Evolutionary conservation across 148 eudicot genomes (phyloP).

Genomic region (Agrostemma githago): DNA sequence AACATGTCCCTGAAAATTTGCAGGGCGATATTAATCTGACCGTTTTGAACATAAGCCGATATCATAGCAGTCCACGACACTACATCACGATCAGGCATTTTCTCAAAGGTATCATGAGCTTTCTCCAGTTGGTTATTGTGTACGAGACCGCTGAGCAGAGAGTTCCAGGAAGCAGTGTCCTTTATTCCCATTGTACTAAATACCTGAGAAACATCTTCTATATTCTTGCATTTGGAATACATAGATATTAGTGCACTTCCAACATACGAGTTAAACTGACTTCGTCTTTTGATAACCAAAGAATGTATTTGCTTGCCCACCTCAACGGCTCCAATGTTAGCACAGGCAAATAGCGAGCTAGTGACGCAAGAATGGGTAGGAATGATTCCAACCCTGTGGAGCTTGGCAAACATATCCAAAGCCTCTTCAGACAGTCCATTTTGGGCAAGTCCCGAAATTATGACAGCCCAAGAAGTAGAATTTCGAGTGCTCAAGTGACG

Average conservation of each 20-base stretch:
- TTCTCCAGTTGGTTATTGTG: slow-evolving; percentile 31
- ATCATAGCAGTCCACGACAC: slow-evolving; percentile 42
- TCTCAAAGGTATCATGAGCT: slow-evolving; percentile 33
- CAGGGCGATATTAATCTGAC: slow-evolving; percentile 29
- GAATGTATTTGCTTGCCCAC: slow-evolving; percentile 42
- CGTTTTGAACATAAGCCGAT: slow-evolving; percentile 33
- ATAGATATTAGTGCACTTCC: slow-evolving; percentile 36
- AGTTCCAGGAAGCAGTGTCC: slow-evolving; percentile 39
- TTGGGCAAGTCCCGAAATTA: slow-evolving; percentile 38
- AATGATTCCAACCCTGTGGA: slow-evolving; percentile 26
- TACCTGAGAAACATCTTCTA: slow-evolving; percentile 37
- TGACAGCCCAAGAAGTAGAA: slow-evolving; percentile 42
- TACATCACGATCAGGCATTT: slow-evolving; percentile 41
- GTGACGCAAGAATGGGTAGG: slow-evolving; percentile 40
- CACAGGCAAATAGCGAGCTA: slow-evolving; percentile 38
- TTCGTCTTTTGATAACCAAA: slow-evolving; percentile 32
- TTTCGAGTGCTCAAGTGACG: slow-evolving; percentile 29
- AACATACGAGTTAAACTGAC: slow-evolving; percentile 27
- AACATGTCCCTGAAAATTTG: slow-evolving; percentile 32
- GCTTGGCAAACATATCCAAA: slow-evolving; percentile 29
- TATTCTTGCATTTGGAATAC: slow-evolving; percentile 37
- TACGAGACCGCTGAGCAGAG: slow-evolving; percentile 32
- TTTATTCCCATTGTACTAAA: slow-evolving; percentile 33
- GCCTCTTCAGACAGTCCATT: slow-evolving; percentile 34
- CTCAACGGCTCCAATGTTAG: slow-evolving; percentile 34